Conservation (phyloP, 2,329 filamentous ascomycete species). For the Botryotinia calthae region DNA sequence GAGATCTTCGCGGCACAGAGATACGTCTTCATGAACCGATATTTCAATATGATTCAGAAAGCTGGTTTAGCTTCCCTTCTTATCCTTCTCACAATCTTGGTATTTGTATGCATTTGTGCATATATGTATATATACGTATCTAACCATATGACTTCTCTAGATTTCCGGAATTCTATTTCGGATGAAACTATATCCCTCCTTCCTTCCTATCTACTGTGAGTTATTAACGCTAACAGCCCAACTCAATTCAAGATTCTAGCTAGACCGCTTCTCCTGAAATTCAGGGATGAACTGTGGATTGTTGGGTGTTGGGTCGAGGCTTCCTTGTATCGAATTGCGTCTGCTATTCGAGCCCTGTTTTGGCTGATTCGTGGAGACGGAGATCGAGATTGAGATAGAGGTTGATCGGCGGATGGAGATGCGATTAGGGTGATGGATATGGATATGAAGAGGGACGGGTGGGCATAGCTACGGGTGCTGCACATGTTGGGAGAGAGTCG, state of each 20-base stretch:
- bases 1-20: too few species aligned
- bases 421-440: neutral
- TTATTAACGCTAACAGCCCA: neutral
- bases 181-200: too few species aligned
- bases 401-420: neutral
- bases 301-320: neutral
- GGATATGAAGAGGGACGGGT: neutral
- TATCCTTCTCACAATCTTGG: neutral
- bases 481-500: neutral
- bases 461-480: neutral
- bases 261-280: fast-evolving
- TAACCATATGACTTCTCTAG: too few species aligned
- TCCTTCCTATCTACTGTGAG: too few species aligned
- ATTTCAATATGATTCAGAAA: neutral
- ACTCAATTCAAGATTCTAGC: neutral
- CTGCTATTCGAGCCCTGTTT: neutral
- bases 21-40: neutral
- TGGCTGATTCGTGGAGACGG: neutral
- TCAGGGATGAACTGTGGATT: neutral
- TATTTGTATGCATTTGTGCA: neutral
- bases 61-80: neutral
- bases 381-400: neutral
- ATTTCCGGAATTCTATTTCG: too few species aligned
- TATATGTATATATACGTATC: too few species aligned
- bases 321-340: neutral